Evolutionary conservation across 805 yeast genomes (phyloP).

Genomic region (Metschnikowia bowlesiae): DNA sequence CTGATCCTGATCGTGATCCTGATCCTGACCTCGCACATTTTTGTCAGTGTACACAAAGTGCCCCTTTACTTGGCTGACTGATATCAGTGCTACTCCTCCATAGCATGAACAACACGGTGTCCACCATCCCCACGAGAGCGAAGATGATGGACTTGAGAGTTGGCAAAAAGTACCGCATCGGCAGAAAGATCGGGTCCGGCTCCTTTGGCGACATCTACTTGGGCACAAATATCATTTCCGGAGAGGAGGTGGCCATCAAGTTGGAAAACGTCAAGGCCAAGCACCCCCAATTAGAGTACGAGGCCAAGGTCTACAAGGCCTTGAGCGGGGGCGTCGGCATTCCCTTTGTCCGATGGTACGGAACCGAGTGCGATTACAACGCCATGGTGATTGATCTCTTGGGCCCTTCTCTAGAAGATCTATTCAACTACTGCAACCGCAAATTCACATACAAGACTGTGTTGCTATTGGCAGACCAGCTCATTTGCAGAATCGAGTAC

Average conservation of each 20-base stretch:
- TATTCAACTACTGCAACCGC: constrained; percentile 93
- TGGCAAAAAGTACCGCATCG: constrained; percentile 90
- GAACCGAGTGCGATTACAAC: constrained; percentile 92
- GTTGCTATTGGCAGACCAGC: constrained; percentile 86
- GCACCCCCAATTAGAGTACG: constrained; percentile 96
- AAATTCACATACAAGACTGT: constrained; percentile 93
- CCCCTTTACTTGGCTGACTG: background rate
- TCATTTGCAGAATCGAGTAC: constrained; percentile 89
- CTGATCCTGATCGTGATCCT: too few relatives aligned
- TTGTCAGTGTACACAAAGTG: background rate
- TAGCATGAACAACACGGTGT: constrained; percentile 15
- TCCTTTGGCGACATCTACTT: constrained; percentile 96
- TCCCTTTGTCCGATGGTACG: constrained; percentile 95
- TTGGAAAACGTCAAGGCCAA: constrained; percentile 84
- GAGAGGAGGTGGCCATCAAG: constrained; percentile 97
- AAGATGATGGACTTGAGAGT: constrained; percentile 64
- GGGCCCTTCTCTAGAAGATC: constrained; percentile 93
- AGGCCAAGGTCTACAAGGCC: constrained; percentile 92
- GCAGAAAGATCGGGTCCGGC: constrained; percentile 94
- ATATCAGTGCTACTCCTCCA: background rate
- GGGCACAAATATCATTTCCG: constrained; percentile 88
- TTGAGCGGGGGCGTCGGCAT: constrained; percentile 96
- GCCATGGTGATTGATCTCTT: constrained; percentile 95
- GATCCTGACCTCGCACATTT: too few relatives aligned
- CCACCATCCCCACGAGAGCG: constrained; percentile 13